phyloP scores from a whole-genome alignment of 2,329 filamentous ascomycete species.

The Fusarium sp. region DNA sequence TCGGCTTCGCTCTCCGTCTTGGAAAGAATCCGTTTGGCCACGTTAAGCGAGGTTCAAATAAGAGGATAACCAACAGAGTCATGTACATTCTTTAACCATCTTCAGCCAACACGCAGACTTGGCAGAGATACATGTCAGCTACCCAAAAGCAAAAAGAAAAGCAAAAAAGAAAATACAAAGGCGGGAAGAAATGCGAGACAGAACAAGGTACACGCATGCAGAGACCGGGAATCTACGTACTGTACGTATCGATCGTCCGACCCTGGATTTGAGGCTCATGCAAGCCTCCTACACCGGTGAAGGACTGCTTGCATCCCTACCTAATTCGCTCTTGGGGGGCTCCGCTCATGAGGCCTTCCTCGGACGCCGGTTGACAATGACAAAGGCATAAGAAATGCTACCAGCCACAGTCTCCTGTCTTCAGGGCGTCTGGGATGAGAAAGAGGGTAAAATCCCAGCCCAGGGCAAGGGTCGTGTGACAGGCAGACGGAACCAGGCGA shows the following conservation, averaged over 20 bases:
- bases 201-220: background rate
- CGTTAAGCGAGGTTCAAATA: background rate
- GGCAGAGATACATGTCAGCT: background rate
- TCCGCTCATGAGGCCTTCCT: conserved; percentile 36
- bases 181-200: background rate
- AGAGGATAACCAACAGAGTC: background rate
- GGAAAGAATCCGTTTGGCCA: background rate
- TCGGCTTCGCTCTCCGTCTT: conserved; percentile 6
- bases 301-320: conserved; percentile 9
- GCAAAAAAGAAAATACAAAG: background rate
- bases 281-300: conserved; percentile 31
- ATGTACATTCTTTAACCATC: background rate
- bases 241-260: background rate
- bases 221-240: background rate
- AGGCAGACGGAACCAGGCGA: background rate
- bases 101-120: background rate
- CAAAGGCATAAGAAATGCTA: background rate
- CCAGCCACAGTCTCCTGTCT: background rate
- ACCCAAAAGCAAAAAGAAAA: background rate
- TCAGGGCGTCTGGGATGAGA: background rate
- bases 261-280: conserved; percentile 33
- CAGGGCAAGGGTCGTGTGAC: conserved; percentile 5
- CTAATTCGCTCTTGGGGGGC: conserved; percentile 1
- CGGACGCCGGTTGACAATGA: conserved; percentile 23
- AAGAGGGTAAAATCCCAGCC: background rate